Evolutionary conservation across 2,329 filamentous ascomycete species (phyloP).

Genomic region (Fusarium illudens): DNA sequence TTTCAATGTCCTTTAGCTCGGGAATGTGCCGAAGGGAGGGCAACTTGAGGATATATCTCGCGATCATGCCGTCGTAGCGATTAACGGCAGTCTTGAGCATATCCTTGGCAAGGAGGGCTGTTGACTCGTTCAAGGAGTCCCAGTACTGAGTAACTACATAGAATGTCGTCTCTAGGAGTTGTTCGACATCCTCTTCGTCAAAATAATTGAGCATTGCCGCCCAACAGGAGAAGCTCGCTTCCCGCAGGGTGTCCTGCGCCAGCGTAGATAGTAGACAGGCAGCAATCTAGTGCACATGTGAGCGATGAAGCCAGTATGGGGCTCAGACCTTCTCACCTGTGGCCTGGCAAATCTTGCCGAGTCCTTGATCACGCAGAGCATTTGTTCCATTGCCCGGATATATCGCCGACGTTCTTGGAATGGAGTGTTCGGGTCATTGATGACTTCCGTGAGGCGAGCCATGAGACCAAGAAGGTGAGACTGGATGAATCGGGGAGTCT

Average conservation of each 20-base stretch:
- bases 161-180: conserved; percentile 87
- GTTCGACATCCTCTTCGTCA: conserved; percentile 79
- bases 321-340: conserved; percentile 66
- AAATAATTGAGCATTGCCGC: conserved; percentile 77
- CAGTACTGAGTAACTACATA: conserved; percentile 87
- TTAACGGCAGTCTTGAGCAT: conserved; percentile 72
- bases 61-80: conserved; percentile 68
- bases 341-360: conserved; percentile 83
- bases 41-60: conserved; percentile 75
- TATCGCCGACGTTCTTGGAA: conserved; percentile 77
- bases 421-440: conserved; percentile 74
- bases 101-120: conserved; percentile 66
- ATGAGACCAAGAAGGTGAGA: conserved; percentile 87
- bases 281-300: conserved; percentile 70
- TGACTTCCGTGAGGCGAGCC: conserved; percentile 78
- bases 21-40: conserved; percentile 80
- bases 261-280: conserved; percentile 91
- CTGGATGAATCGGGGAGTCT: conserved; percentile 79
- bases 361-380: conserved; percentile 78
- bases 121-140: conserved; percentile 68
- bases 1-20: conserved; percentile 73
- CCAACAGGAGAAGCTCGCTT: conserved; percentile 86
- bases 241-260: conserved; percentile 75
- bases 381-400: conserved; percentile 85
- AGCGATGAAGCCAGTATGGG: background rate